phyloP scores from a whole-genome alignment of 2,329 filamentous ascomycete genomes.

The Gaeumannomyces tritici region DNA sequence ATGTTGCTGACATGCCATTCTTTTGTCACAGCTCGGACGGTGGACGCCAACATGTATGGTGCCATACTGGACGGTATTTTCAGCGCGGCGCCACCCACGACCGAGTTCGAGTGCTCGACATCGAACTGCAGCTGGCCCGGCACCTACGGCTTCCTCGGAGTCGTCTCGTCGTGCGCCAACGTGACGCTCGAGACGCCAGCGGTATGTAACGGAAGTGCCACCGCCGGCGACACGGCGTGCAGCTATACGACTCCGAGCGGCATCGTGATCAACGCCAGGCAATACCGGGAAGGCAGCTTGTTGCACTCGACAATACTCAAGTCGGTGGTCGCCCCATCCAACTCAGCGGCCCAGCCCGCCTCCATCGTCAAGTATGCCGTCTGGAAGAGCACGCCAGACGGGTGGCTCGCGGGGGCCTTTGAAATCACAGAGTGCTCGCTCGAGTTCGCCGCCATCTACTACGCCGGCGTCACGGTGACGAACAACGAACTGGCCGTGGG shows the following conservation, averaged over 20 bases:
- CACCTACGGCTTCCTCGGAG: slow-evolving; percentile 1
- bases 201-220: neutral
- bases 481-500: neutral
- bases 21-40: neutral
- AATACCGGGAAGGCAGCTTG: neutral
- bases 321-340: neutral
- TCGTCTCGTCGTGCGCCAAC: neutral
- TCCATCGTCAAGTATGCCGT: neutral
- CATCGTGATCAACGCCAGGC: neutral
- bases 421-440: slow-evolving; percentile 2
- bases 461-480: neutral
- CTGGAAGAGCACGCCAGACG: neutral
- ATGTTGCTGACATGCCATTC: neutral
- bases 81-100: neutral
- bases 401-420: neutral
- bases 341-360: neutral
- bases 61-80: neutral
- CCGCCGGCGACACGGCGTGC: neutral
- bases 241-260: neutral
- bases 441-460: slow-evolving; percentile 1
- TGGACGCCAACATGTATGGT: neutral
- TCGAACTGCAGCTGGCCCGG: slow-evolving; percentile 2
- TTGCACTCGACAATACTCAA: neutral
- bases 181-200: neutral
- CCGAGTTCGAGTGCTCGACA: neutral